Evolutionary conservation across 305 asterid species (phyloP).

Genomic region (Solanum hybrid): DNA sequence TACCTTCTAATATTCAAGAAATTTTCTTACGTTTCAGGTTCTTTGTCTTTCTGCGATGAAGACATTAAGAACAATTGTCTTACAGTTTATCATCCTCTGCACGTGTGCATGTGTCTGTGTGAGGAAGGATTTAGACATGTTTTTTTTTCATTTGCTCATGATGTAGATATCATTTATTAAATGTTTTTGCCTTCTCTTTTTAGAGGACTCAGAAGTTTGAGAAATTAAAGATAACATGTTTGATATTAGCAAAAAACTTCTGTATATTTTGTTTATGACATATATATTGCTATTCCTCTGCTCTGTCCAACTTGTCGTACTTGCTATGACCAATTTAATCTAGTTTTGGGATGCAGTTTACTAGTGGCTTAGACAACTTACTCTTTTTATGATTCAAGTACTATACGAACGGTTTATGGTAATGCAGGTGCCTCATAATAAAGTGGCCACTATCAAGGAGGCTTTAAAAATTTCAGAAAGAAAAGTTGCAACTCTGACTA

Average conservation of each 20-base stretch:
- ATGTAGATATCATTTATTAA: not conserved
- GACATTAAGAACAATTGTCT: not conserved
- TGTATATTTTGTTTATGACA: not conserved
- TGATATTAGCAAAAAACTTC: not conserved
- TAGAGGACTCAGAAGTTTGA: not conserved
- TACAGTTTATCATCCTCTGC: not conserved
- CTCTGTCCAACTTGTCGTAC: not conserved
- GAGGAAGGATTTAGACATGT: not conserved
- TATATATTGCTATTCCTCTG: not conserved
- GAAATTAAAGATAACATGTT: not conserved
- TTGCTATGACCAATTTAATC: not conserved
- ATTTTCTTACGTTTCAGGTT: not conserved
- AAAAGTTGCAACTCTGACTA: constrained; percentile 37
- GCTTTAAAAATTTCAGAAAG: constrained; percentile 41
- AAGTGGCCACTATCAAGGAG: constrained; percentile 52
- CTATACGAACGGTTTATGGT: not conserved
- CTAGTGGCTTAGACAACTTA: not conserved
- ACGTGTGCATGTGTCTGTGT: not conserved
- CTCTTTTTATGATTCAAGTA: not conserved
- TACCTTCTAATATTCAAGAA: not conserved
- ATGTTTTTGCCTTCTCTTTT: not conserved
- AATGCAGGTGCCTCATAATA: constrained; percentile 37
- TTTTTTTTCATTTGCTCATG: not conserved
- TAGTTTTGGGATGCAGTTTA: not conserved
- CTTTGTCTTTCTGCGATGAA: not conserved